These are phyloP conservation scores for Physcia stellaris DNA, from an alignment of 495 filamentous ascomycete species.

Conservation along the genomic window DNA sequence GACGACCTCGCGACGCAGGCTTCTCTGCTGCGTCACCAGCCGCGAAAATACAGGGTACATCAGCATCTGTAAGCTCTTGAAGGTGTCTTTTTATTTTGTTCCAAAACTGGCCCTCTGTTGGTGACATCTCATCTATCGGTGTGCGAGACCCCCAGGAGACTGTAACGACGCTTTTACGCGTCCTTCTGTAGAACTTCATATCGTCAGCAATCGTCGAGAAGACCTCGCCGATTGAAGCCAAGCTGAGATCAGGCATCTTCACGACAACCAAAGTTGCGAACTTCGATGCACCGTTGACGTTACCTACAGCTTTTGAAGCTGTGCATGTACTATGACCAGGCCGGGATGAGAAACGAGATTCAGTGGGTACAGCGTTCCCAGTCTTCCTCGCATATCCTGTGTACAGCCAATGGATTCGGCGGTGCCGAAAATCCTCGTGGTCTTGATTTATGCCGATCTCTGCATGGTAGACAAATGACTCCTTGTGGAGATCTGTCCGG, in stretches of 20 bases:
- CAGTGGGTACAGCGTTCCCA: neutral
- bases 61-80: neutral
- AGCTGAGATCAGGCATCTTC: conserved; percentile 1
- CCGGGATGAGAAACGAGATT: neutral
- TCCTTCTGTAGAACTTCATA: neutral
- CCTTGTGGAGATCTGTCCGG: neutral
- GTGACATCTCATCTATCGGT: neutral
- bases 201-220: neutral
- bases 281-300: neutral
- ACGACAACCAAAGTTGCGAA: conserved; percentile 3
- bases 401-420: conserved; percentile 2
- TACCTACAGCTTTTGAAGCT: conserved; percentile 7
- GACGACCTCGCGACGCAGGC: neutral
- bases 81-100: neutral
- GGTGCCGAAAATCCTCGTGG: neutral
- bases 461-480: conserved; percentile 5
- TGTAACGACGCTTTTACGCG: conserved; percentile 1
- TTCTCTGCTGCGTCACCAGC: neutral
- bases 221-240: neutral
- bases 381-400: neutral
- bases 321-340: conserved; percentile 4
- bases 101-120: neutral
- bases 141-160: neutral
- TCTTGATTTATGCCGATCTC: neutral
- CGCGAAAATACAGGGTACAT: neutral